phyloP scores from a whole-genome alignment of 495 filamentous ascomycete species.

The Neurospora tetrasperma region DNA sequence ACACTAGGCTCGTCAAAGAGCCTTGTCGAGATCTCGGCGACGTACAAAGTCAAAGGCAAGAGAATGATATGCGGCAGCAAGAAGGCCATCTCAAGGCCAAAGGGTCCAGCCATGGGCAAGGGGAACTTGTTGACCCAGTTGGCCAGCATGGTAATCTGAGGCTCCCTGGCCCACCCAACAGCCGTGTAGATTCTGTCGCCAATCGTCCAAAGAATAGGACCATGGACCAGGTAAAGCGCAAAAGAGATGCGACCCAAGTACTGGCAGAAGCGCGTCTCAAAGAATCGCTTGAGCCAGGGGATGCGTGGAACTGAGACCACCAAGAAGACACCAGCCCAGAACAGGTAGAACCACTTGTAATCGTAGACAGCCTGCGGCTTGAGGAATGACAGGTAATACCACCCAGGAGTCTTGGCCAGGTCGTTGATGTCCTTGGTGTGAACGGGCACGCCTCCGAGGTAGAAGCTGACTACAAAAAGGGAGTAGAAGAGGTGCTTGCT shows the following conservation, averaged over 20 bases:
- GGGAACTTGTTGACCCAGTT: constrained; percentile 37
- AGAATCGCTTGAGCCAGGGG: constrained; percentile 39
- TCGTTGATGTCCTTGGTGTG: constrained; percentile 21
- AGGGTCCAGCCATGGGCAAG: constrained; percentile 37
- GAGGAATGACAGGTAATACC: constrained; percentile 36
- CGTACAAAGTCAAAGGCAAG: constrained; percentile 45
- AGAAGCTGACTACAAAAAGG: constrained; percentile 32
- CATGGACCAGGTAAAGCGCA: constrained; percentile 56
- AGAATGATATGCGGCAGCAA: constrained; percentile 43
- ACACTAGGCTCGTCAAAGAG: constrained; percentile 48
- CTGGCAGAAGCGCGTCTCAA: constrained; percentile 49
- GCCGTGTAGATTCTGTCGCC: constrained; percentile 41
- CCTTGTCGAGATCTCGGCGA: constrained; percentile 46
- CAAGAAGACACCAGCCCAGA: constrained; percentile 44
- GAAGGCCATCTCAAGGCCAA: constrained; percentile 46
- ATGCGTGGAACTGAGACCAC: constrained; percentile 40
- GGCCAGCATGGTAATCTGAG: constrained; percentile 18
- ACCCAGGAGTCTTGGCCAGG: constrained; percentile 30
- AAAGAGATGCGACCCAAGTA: constrained; percentile 56
- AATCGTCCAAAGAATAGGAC: constrained; percentile 41
- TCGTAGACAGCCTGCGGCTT: constrained; percentile 43
- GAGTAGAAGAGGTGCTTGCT: constrained; percentile 35
- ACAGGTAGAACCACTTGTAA: constrained; percentile 37
- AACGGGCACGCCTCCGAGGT: constrained; percentile 39
- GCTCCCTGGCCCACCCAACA: constrained; percentile 35